phyloP scores from a whole-genome alignment of 1,139 yeast genomes.

The Yamadazyma atmosphaerica region DNA sequence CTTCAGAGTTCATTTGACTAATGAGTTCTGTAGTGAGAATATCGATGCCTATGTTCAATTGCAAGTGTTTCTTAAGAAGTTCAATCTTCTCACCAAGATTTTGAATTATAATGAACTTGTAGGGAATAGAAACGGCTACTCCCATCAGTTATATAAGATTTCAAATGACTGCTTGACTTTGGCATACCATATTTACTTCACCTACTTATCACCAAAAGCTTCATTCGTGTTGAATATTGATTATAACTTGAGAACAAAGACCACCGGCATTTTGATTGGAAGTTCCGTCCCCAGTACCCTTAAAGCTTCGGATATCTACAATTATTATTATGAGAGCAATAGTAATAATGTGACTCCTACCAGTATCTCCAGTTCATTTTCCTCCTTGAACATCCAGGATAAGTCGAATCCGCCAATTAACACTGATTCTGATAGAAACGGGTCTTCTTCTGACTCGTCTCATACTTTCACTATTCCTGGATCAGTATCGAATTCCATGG shows the following conservation, averaged over 20 bases:
- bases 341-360: neutral
- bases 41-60: slow-evolving; percentile 68
- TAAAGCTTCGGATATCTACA: neutral
- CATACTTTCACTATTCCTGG: neutral
- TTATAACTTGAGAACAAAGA: slow-evolving; percentile 50
- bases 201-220: slow-evolving; percentile 68
- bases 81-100: slow-evolving; percentile 18
- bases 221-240: slow-evolving; percentile 74
- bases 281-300: neutral
- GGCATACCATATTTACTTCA: slow-evolving; percentile 64
- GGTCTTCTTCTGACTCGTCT: neutral
- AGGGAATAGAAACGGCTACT: slow-evolving; percentile 1
- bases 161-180: slow-evolving; percentile 54
- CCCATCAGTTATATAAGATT: slow-evolving; percentile 29
- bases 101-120: slow-evolving; percentile 14
- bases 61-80: slow-evolving; percentile 34
- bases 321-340: neutral
- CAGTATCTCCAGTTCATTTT: neutral
- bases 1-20: slow-evolving; percentile 63
- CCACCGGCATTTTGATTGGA: slow-evolving; percentile 44
- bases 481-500: neutral
- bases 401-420: too few species aligned
- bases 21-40: slow-evolving; percentile 73
- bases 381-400: too few species aligned
- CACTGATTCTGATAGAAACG: neutral